phyloP scores from a whole-genome alignment of 345 rosid genomes.

The Odontarrhena argentea region DNA sequence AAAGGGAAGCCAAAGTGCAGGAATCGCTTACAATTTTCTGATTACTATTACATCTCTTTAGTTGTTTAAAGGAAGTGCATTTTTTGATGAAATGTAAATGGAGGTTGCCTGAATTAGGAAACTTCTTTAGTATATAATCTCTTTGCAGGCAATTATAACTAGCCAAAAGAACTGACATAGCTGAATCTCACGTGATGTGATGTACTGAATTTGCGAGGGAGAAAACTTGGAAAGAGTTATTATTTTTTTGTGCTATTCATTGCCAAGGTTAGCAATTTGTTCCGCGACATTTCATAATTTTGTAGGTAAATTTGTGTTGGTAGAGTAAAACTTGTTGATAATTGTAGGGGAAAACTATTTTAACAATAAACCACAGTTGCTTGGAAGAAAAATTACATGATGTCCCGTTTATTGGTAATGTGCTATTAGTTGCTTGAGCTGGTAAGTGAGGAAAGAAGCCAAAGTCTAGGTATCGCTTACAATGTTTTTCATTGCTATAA shows the following conservation, averaged over 20 bases:
- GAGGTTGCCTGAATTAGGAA: conserved; percentile 1
- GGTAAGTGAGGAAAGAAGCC: not conserved
- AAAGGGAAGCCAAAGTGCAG: not conserved
- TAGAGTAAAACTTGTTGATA: not conserved
- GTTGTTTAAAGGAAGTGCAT: not conserved
- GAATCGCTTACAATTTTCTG: conserved; percentile 4
- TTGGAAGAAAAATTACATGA: not conserved
- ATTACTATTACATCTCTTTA: not conserved
- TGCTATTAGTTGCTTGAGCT: not conserved
- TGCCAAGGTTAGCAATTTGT: not conserved
- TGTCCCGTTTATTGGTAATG: not conserved
- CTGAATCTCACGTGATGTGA: conserved; percentile 3
- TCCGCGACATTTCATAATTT: not conserved
- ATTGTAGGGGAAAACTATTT: conserved; percentile 1
- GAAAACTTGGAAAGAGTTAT: not conserved
- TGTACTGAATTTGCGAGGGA: not conserved
- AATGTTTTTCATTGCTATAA: not conserved
- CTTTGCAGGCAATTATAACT: not conserved
- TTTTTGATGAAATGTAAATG: not conserved
- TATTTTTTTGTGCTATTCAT: not conserved
- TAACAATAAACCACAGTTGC: not conserved
- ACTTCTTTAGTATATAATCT: not conserved
- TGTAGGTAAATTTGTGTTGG: not conserved
- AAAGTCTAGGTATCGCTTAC: conserved; percentile 7
- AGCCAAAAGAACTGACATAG: conserved; percentile 16